phyloP scores from a whole-genome alignment of 176 grass and related monocot species.

The Oryza rufipogon region DNA sequence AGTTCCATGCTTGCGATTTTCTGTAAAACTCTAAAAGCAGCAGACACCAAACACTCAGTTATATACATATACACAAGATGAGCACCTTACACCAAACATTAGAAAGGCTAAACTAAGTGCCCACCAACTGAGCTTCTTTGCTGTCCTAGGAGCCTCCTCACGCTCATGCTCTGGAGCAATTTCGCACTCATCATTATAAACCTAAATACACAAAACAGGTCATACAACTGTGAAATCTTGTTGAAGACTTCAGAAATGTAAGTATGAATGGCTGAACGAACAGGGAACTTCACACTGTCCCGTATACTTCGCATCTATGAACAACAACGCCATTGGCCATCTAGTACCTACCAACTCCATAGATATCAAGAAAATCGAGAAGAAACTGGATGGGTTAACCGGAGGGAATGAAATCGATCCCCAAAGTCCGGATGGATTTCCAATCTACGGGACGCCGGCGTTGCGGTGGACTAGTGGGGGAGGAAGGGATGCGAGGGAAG shows the following conservation, averaged over 20 bases:
- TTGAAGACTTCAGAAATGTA: background rate
- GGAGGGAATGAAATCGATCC: background rate
- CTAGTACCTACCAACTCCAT: background rate
- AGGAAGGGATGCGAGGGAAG: background rate
- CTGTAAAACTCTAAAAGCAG: constrained; percentile 46
- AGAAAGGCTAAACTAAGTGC: constrained; percentile 5
- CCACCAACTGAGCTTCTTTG: constrained; percentile 49
- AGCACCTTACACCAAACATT: background rate
- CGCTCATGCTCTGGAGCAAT: constrained; percentile 47
- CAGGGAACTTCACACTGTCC: background rate
- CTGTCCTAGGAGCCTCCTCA: constrained; percentile 39
- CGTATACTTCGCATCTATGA: background rate
- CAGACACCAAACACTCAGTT: background rate
- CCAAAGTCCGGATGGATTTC: no score
- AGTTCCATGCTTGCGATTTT: constrained; percentile 51
- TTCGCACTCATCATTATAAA: constrained; percentile 50
- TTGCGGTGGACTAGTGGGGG: no score
- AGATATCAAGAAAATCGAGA: background rate
- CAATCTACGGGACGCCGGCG: no score
- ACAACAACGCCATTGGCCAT: background rate
- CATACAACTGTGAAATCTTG: constrained; percentile 23
- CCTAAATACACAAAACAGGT: constrained; percentile 32
- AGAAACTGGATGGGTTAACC: background rate
- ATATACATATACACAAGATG: constrained; percentile 22
- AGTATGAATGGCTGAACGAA: background rate